Conservation (phyloP, 441 rosid species). For the Adansonia madagascariensis region DNA sequence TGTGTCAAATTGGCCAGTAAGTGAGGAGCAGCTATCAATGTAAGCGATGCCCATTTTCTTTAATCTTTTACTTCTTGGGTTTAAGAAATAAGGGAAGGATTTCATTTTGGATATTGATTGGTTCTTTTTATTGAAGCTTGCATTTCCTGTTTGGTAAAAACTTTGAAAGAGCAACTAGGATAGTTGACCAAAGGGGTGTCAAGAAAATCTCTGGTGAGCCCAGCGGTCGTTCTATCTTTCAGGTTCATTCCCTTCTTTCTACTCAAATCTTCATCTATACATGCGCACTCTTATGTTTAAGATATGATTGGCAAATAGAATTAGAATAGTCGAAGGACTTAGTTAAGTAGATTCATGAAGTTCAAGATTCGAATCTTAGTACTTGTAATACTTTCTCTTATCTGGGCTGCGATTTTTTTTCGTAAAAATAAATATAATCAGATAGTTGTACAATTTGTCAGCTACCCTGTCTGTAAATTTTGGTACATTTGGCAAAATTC, state of each 20-base stretch:
- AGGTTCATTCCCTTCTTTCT: conserved; percentile 43
- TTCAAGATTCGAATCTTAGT: too few relatives aligned
- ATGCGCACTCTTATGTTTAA: not conserved
- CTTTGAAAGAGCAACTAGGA: conserved; percentile 73
- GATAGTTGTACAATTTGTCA: not conserved
- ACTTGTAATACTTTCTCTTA: too few relatives aligned
- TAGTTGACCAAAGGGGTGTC: conserved; percentile 73
- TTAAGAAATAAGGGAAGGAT: not conserved
- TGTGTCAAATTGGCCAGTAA: conserved; percentile 37
- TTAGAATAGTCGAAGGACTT: too few relatives aligned
- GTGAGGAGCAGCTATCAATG: conserved; percentile 62
- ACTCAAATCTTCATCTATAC: not conserved
- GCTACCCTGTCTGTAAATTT: not conserved
- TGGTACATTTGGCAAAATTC: not conserved
- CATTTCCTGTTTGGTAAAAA: conserved; percentile 85
- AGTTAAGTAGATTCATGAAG: too few relatives aligned
- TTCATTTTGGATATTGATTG: not conserved
- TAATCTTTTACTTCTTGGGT: not conserved
- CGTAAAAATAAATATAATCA: not conserved
- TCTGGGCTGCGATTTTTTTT: too few relatives aligned
- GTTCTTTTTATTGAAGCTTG: conserved; percentile 46
- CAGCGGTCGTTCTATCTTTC: conserved; percentile 75
- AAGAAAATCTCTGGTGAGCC: conserved; percentile 75
- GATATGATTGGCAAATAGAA: not conserved
- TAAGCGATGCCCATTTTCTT: conserved; percentile 30